A percentile compares a stretch with the other conserved stretches of the same genome.
These are phyloP conservation scores for Nicotiana otophora DNA, from an alignment of 257 asterid genomes.

Conservation along the genomic window DNA sequence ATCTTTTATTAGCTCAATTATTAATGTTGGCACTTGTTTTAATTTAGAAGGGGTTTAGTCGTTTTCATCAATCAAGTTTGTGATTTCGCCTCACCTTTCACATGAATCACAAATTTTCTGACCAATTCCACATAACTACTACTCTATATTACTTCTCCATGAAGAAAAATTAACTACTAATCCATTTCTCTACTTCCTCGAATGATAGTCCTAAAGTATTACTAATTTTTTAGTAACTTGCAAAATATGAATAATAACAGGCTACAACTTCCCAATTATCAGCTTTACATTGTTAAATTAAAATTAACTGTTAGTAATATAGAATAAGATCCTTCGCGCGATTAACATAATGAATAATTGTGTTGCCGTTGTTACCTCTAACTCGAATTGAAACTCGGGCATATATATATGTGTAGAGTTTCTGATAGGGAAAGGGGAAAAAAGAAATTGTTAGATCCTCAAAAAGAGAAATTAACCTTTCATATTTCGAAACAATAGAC, in stretches of 20 bases:
- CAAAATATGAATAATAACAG: neutral
- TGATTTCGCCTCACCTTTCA: neutral
- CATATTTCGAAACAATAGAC: no score
- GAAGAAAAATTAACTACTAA: neutral
- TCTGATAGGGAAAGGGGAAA: no score
- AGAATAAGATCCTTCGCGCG: no score
- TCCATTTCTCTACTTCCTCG: neutral
- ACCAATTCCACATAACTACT: neutral
- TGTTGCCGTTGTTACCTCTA: neutral
- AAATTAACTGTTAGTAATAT: neutral
- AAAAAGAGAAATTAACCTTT: no score
- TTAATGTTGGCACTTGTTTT: neutral
- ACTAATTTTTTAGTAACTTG: no score
- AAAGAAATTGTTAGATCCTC: no score
- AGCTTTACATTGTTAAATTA: neutral
- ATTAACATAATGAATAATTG: neutral
- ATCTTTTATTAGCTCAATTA: conserved; percentile 25
- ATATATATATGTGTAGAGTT: no score
- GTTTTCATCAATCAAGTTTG: neutral
- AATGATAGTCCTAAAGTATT: neutral
- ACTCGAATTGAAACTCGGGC: neutral
- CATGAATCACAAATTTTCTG: neutral
- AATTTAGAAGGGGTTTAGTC: neutral
- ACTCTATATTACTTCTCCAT: neutral
- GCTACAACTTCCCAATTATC: neutral